Evolutionary conservation across 2,329 filamentous ascomycete genomes (phyloP).

Genomic region (Magnaporthiopsis incrustans): DNA sequence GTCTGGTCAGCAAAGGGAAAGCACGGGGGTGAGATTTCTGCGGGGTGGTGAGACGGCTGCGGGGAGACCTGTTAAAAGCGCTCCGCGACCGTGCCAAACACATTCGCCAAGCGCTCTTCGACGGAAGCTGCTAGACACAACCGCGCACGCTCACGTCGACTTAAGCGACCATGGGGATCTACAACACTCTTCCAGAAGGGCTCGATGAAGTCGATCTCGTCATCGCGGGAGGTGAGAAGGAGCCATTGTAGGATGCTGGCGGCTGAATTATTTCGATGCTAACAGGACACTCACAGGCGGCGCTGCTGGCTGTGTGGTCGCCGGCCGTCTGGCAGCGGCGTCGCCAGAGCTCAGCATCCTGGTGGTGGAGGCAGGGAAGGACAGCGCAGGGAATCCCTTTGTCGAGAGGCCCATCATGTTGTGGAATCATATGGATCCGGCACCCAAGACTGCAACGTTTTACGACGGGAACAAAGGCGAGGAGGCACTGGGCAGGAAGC

Average conservation of each 20-base stretch:
- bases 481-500: slow-evolving; percentile 34
- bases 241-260: too few relatives aligned
- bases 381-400: slow-evolving; percentile 41
- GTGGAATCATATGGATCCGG: slow-evolving; percentile 36
- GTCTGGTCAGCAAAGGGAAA: too few relatives aligned
- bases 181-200: background rate
- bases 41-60: too few relatives aligned
- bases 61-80: too few relatives aligned
- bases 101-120: too few relatives aligned
- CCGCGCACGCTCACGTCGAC: background rate
- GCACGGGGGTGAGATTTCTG: too few relatives aligned
- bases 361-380: slow-evolving; percentile 44
- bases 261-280: background rate
- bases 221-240: background rate
- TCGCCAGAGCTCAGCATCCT: slow-evolving; percentile 41
- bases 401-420: slow-evolving; percentile 42
- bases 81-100: too few relatives aligned
- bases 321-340: slow-evolving; percentile 41
- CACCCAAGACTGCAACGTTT: slow-evolving; percentile 34
- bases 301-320: slow-evolving; percentile 36
- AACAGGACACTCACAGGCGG: background rate
- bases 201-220: slow-evolving; percentile 1
- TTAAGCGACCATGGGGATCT: background rate
- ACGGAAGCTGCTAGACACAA: too few relatives aligned
- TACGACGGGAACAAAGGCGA: slow-evolving; percentile 38